These are phyloP conservation scores for Chloromonas sp. DNA, from an alignment of 163 green algal genomes.

Conservation along the genomic window DNA sequence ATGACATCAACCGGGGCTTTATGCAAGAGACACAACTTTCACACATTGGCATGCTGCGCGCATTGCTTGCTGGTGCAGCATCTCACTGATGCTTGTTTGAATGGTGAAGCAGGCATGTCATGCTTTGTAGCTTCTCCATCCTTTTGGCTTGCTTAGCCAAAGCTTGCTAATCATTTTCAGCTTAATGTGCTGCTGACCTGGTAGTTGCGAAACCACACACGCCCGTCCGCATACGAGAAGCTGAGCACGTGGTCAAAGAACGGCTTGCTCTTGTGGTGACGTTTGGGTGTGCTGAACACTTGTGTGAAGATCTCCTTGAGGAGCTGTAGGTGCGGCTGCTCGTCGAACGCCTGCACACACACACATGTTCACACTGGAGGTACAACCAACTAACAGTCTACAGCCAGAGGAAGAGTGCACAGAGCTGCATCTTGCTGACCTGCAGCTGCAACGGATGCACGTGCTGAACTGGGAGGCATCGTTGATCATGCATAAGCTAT, in stretches of 20 bases:
- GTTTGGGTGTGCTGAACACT: conserved; percentile 79
- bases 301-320: conserved; percentile 61
- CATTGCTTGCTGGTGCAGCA: too few species aligned
- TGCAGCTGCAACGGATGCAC: not conserved
- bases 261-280: conserved; percentile 90
- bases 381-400: too few species aligned
- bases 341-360: conserved; percentile 59
- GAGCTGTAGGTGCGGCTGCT: conserved; percentile 76
- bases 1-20: too few species aligned
- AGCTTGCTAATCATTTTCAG: too few species aligned
- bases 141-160: too few species aligned
- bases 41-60: too few species aligned
- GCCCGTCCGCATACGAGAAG: conserved; percentile 86
- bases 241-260: conserved; percentile 96
- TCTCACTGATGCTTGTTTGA: too few species aligned
- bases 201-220: conserved; percentile 97
- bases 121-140: too few species aligned
- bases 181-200: conserved; percentile 53
- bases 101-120: too few species aligned
- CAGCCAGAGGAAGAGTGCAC: not conserved
- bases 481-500: too few species aligned
- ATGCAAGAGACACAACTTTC: too few species aligned
- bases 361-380: not conserved
- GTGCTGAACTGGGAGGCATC: too few species aligned
- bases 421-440: not conserved